Percentiles rank a stretch among this genome's conserved stretches.
phyloP scores from a whole-genome alignment of 371 early-diverging fungal species.

The Apophysomyces elegans region DNA sequence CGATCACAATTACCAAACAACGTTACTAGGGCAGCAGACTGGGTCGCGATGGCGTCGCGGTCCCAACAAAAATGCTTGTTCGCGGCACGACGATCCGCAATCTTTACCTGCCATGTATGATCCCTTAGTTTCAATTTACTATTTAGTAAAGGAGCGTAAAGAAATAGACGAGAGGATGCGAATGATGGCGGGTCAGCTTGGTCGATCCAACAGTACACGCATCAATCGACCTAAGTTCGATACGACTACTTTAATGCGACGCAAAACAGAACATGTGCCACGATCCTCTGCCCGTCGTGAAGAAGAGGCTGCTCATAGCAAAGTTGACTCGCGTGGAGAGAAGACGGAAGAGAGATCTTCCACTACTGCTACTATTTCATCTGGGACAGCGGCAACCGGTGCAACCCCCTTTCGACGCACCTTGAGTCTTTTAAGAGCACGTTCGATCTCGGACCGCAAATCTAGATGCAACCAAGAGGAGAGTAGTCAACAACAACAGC shows the following conservation, averaged over 20 bases:
- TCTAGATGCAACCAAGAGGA: too few relatives aligned
- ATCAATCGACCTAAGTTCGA: not conserved
- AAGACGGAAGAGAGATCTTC: not conserved
- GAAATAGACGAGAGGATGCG: slow-evolving; percentile 12
- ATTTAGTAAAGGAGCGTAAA: slow-evolving; percentile 78
- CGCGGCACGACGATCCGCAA: slow-evolving; percentile 36
- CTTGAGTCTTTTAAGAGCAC: not conserved
- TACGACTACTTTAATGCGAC: slow-evolving; percentile 14
- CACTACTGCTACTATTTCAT: not conserved
- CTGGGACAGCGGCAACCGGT: not conserved
- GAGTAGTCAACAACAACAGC: too few relatives aligned
- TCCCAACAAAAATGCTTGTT: slow-evolving; percentile 11
- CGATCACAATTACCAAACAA: slow-evolving; percentile 33
- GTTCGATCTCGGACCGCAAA: slow-evolving; percentile 6
- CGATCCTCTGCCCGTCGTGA: slow-evolving; percentile 1
- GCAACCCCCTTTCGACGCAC: not conserved
- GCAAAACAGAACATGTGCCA: slow-evolving; percentile 23
- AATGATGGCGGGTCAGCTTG: slow-evolving; percentile 27
- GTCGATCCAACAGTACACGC: slow-evolving; percentile 25
- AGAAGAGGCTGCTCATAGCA: slow-evolving; percentile 27
- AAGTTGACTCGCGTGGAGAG: not conserved
- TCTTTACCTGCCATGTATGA: slow-evolving; percentile 55
- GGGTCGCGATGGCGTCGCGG: slow-evolving; percentile 29
- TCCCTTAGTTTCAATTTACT: slow-evolving; percentile 85
- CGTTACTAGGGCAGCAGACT: slow-evolving; percentile 9